Evolutionary conservation across 2,329 filamentous ascomycete species (phyloP).

Genomic region (Dryadomyces sulphureus): DNA sequence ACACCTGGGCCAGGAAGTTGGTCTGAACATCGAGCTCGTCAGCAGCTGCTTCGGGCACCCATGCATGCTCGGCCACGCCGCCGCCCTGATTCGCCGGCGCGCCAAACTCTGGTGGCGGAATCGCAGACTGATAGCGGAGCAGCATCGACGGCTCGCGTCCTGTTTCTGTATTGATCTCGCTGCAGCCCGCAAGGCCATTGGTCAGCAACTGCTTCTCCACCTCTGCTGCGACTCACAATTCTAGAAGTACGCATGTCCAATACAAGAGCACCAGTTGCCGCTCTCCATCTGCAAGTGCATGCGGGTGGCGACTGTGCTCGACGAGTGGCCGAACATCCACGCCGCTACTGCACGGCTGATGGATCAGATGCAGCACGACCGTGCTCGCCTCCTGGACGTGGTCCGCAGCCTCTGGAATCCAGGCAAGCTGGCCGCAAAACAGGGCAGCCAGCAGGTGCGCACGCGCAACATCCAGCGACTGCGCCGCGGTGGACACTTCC

Average conservation of each 20-base stretch:
- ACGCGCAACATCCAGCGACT: slow-evolving; percentile 7
- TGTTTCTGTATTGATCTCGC: slow-evolving; percentile 7
- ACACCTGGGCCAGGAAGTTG: slow-evolving; percentile 6
- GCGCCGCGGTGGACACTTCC: background rate
- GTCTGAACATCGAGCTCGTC: background rate
- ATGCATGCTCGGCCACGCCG: no score
- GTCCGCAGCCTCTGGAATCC: slow-evolving; percentile 4
- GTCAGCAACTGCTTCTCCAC: no score
- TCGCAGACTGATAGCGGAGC: slow-evolving; percentile 5
- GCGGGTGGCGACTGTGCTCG: slow-evolving; percentile 3
- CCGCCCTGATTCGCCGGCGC: no score
- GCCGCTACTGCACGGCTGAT: background rate
- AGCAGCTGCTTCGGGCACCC: background rate
- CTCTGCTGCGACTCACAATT: slow-evolving; percentile 6
- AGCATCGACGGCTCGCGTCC: slow-evolving; percentile 4
- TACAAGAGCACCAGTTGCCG: slow-evolving; percentile 7
- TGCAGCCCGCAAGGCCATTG: background rate
- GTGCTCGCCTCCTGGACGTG: slow-evolving; percentile 5
- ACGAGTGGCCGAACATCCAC: slow-evolving; percentile 1
- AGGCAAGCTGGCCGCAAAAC: slow-evolving; percentile 9
- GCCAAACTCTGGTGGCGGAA: slow-evolving; percentile 6
- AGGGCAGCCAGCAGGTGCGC: slow-evolving; percentile 9
- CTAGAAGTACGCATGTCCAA: slow-evolving; percentile 9
- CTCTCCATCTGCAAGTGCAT: slow-evolving; percentile 3
- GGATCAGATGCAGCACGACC: slow-evolving; percentile 3